phyloP scores from a whole-genome alignment of 805 yeast genomes.

The Metschnikowia baotianmanensis region DNA sequence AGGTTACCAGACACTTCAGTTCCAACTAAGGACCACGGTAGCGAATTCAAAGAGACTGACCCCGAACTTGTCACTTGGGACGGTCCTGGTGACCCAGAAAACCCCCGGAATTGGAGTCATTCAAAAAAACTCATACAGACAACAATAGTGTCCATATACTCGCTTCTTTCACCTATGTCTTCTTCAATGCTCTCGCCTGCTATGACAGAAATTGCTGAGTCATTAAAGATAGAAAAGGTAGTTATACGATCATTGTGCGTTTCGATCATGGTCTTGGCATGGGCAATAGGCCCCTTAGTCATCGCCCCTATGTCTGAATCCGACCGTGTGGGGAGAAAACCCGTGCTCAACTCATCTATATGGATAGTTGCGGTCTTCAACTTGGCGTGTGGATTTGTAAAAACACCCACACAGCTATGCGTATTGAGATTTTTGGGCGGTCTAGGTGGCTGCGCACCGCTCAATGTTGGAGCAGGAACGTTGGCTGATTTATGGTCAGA shows the following conservation, averaged over 20 bases:
- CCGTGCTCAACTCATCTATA: slow-evolving; percentile 52
- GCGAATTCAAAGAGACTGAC: slow-evolving; percentile 52
- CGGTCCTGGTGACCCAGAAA: slow-evolving; percentile 54
- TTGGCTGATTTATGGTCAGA: slow-evolving; percentile 60
- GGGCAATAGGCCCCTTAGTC: slow-evolving; percentile 65
- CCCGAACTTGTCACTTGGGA: slow-evolving; percentile 72
- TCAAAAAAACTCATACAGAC: slow-evolving; percentile 43
- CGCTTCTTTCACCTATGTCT: slow-evolving; percentile 59
- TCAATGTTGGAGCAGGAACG: slow-evolving; percentile 68
- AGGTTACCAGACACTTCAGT: slow-evolving; percentile 29
- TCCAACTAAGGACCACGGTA: slow-evolving; percentile 45
- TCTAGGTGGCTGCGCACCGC: slow-evolving; percentile 63
- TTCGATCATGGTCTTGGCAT: slow-evolving; percentile 64
- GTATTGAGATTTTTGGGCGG: slow-evolving; percentile 65
- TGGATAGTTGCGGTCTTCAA: slow-evolving; percentile 50
- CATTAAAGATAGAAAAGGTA: slow-evolving; percentile 29
- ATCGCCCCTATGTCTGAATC: slow-evolving; percentile 69
- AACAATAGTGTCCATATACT: slow-evolving; percentile 49
- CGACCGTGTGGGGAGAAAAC: slow-evolving; percentile 52
- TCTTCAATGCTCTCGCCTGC: slow-evolving; percentile 66
- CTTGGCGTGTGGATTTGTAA: slow-evolving; percentile 61
- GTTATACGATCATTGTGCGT: slow-evolving; percentile 38
- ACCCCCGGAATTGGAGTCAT: slow-evolving; percentile 63
- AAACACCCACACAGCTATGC: slow-evolving; percentile 56
- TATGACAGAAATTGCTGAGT: slow-evolving; percentile 43